Evolutionary conservation across 75 land plant species (phyloP).

Genomic region (Adiantum capillusveneris): DNA sequence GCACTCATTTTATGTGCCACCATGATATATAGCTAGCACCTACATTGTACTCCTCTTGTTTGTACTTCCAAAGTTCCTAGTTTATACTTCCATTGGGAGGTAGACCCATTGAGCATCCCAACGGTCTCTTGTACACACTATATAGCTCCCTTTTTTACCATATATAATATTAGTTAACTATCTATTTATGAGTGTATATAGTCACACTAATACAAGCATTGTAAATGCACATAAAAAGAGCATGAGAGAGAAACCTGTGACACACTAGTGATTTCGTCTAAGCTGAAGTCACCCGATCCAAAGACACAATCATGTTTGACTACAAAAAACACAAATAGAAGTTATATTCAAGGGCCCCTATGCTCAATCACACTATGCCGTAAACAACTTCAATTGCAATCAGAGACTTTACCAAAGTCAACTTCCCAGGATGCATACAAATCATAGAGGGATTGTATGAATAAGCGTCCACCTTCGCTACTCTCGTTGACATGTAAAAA

Average conservation of each 20-base stretch:
- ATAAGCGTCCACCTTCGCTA: slow-evolving; percentile 21
- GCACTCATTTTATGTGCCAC: too few species aligned
- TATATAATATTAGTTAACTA: too few species aligned
- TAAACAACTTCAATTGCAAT: not conserved
- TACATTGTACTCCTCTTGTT: too few species aligned
- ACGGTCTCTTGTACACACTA: too few species aligned
- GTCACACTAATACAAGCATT: too few species aligned
- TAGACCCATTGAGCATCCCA: too few species aligned
- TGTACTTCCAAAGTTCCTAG: too few species aligned
- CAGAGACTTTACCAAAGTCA: slow-evolving; percentile 25
- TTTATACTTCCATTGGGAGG: too few species aligned
- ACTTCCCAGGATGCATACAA: slow-evolving; percentile 40
- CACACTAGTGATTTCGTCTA: slow-evolving; percentile 30
- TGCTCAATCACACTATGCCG: not conserved
- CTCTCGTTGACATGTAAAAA: slow-evolving; percentile 22
- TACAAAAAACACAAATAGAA: slow-evolving; percentile 11
- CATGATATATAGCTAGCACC: too few species aligned
- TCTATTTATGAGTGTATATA: too few species aligned
- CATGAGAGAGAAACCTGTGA: slow-evolving; percentile 26
- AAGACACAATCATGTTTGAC: slow-evolving; percentile 55
- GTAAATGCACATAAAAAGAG: too few species aligned
- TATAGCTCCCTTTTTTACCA: too few species aligned
- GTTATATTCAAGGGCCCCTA: not conserved
- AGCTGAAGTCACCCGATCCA: slow-evolving; percentile 25
- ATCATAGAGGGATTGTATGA: slow-evolving; percentile 26